A percentile compares a stretch with the other conserved stretches of the same genome.
phyloP scores from a whole-genome alignment of 2,329 filamentous ascomycete species.

The Zasmidium citrigriseum region DNA sequence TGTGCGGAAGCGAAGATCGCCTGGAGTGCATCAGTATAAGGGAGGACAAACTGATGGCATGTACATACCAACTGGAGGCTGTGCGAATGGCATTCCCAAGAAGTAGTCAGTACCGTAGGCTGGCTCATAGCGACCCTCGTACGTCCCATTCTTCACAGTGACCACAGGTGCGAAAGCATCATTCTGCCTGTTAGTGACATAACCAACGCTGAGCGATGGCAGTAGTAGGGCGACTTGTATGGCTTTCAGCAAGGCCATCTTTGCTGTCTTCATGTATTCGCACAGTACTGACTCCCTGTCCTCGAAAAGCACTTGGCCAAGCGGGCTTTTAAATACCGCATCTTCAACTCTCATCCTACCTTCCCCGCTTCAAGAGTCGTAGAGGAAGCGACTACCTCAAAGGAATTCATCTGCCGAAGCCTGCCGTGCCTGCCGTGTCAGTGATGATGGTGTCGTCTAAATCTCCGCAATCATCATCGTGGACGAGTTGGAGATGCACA shows the following conservation, averaged over 20 bases:
- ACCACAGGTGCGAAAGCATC: slow-evolving; percentile 21
- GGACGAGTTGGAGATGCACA: neutral
- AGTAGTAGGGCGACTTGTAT: neutral
- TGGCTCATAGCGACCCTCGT: slow-evolving; percentile 43
- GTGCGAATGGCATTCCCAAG: slow-evolving; percentile 59
- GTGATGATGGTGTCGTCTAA: neutral
- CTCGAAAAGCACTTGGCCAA: too few species aligned
- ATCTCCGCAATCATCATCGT: neutral
- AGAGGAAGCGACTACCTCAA: too few species aligned
- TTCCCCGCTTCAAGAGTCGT: neutral
- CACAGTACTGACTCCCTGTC: neutral
- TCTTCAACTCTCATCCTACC: neutral
- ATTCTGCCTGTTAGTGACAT: neutral
- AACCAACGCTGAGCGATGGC: neutral
- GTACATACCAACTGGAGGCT: slow-evolving; percentile 44
- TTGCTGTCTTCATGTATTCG: neutral
- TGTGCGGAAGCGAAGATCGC: slow-evolving; percentile 54
- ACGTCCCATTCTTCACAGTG: slow-evolving; percentile 50
- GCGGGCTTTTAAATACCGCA: too few species aligned
- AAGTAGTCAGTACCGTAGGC: slow-evolving; percentile 54
- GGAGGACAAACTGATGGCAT: too few species aligned
- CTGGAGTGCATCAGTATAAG: slow-evolving; percentile 35
- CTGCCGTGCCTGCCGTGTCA: neutral
- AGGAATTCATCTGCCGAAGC: neutral
- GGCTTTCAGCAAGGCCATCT: neutral